A percentile compares a stretch with the other conserved stretches of the same genome.
These are phyloP conservation scores for Linum tenue DNA, from an alignment of 345 rosid species.

Conservation along the genomic window DNA sequence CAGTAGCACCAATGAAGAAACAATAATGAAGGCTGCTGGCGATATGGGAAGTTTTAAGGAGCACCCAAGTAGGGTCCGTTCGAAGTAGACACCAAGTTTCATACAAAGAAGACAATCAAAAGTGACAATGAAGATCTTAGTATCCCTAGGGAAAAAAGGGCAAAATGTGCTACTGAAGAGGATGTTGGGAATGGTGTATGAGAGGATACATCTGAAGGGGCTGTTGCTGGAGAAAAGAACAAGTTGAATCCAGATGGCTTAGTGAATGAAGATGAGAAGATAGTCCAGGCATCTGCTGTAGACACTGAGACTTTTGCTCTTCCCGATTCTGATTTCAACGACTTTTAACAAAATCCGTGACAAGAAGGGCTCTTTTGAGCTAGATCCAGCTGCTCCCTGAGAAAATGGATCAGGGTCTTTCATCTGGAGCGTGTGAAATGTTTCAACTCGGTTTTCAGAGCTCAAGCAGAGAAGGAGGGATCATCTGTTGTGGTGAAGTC, in stretches of 20 bases:
- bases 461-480: slow-evolving; percentile 17
- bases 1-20: slow-evolving; percentile 36
- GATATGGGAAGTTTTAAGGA: slow-evolving; percentile 25
- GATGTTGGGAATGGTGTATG: too few relatives aligned
- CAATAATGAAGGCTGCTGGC: slow-evolving; percentile 23
- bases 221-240: slow-evolving; percentile 19
- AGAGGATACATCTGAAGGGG: slow-evolving; percentile 17
- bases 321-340: slow-evolving; percentile 59
- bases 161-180: slow-evolving; percentile 14
- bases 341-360: slow-evolving; percentile 48
- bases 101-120: slow-evolving; percentile 47
- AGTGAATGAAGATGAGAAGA: slow-evolving; percentile 10
- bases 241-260: slow-evolving; percentile 14
- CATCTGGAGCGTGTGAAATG: slow-evolving; percentile 40
- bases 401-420: slow-evolving; percentile 40
- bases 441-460: slow-evolving; percentile 52
- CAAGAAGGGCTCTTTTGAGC: slow-evolving; percentile 53
- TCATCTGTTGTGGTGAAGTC: slow-evolving; percentile 16
- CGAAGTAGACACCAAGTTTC: slow-evolving; percentile 59
- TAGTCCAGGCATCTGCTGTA: slow-evolving; percentile 17
- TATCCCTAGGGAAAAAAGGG: slow-evolving; percentile 26
- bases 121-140: slow-evolving; percentile 52
- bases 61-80: slow-evolving; percentile 50
- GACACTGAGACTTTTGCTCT: slow-evolving; percentile 24
- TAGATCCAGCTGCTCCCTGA: slow-evolving; percentile 67